These are phyloP conservation scores for Mytilinidion resinicola DNA, from an alignment of 495 filamentous ascomycete species.

Conservation along the genomic window DNA sequence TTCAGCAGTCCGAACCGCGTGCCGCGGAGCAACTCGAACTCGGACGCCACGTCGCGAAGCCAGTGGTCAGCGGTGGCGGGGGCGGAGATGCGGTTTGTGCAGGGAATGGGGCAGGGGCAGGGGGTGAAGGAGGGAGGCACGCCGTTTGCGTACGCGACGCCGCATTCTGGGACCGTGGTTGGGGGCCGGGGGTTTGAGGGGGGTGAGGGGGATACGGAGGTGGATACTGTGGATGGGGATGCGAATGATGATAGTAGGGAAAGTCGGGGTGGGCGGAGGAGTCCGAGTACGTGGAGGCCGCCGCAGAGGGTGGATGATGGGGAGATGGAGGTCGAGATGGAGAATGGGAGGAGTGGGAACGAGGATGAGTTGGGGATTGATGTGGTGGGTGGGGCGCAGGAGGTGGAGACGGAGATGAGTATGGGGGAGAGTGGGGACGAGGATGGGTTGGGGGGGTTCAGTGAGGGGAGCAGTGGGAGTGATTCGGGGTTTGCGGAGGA, in stretches of 20 bases:
- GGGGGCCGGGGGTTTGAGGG: background rate
- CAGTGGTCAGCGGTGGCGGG: background rate
- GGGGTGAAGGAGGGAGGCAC: background rate
- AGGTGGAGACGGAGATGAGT: too few relatives aligned
- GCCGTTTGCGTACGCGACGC: constrained; percentile 3
- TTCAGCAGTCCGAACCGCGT: background rate
- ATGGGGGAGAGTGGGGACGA: too few relatives aligned
- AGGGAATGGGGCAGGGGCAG: background rate
- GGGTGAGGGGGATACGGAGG: constrained; percentile 2
- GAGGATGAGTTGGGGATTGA: too few relatives aligned
- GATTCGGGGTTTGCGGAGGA: too few relatives aligned
- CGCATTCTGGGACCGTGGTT: background rate
- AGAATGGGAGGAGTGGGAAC: too few relatives aligned
- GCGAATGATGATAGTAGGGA: background rate
- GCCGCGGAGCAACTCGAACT: background rate
- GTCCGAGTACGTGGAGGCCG: too few relatives aligned
- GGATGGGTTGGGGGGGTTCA: too few relatives aligned
- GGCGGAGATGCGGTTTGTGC: background rate
- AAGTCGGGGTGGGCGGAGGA: too few relatives aligned
- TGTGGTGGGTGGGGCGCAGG: too few relatives aligned
- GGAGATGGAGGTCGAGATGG: too few relatives aligned
- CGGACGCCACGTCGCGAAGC: background rate
- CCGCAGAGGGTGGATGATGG: too few relatives aligned
- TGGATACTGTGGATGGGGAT: background rate
- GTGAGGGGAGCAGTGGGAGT: too few relatives aligned